Evolutionary conservation across 108 stramenopile genomes (phyloP), one percentile per base, ranked within the genome.

Genomic region (Cafeteria roenbergensis): DNA sequence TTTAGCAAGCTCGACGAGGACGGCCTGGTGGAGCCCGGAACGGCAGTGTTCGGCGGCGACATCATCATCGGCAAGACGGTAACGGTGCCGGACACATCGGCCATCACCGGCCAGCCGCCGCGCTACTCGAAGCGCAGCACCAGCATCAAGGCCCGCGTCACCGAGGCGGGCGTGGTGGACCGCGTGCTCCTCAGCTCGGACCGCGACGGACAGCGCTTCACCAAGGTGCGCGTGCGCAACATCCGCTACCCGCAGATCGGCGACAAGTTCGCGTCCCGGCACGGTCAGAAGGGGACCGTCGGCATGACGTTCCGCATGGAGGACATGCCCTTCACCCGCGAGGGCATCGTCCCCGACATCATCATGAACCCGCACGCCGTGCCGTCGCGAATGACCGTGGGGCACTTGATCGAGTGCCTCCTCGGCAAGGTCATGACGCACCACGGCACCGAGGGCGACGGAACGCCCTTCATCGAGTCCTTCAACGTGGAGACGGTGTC

Each of bases 321-420:
- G 69, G 98, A 99, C 68, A 97, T 99, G 95, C 98, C 98, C 14
- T 99, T 93, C 72, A 93, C 94, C 8, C 79, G 82, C 31, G 88
- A 94, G 63, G 98, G 98, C 34, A 90, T 97, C 66, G 85, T 88
- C 6, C 98, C 98, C 25, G 98, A 99, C 74, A 94, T 99, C 68
- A 94, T 97, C 84, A 91, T 99, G 38, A 99, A 99, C 75, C 95
- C 98, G 0, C 98, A 99, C 80, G 98, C 94, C 42, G 92, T 99
- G 72, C 98, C 98, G 62, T 90, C 90, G 30, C 93, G 98, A 68
- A 99, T 99, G 98, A 99, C 98, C 55, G 93, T 99, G 82, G 98
- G 92, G 26, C 93, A 96, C 75, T 75, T 99, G 66, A 90, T 97
- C 67, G 98, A 99, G 75, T 93, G 93, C 80, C 78, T 99, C 28